Percentiles rank a stretch among this genome's conserved stretches.
phyloP scores from a whole-genome alignment of 371 early-diverging fungal genomes.

The Entomophthora muscae region DNA sequence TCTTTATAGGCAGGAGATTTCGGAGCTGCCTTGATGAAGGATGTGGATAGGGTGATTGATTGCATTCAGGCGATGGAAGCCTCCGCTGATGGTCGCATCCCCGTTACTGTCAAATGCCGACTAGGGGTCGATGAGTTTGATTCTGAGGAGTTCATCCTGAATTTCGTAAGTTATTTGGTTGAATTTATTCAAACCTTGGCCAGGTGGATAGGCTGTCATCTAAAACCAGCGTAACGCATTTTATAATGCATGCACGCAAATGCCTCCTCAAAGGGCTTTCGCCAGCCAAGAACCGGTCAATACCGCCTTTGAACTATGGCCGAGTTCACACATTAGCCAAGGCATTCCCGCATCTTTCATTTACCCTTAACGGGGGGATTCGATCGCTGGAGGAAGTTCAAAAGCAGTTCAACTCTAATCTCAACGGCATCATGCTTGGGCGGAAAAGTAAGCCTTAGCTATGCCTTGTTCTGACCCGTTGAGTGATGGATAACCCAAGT shows the following conservation, averaged over 20 bases:
- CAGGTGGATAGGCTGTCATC: conserved; percentile 16
- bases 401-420: conserved; percentile 20
- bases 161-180: conserved; percentile 25
- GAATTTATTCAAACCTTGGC: background rate
- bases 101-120: conserved; percentile 58
- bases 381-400: conserved; percentile 20
- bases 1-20: conserved; percentile 38
- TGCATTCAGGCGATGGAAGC: conserved; percentile 36
- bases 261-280: conserved; percentile 67
- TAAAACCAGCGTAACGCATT: conserved; percentile 21
- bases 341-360: conserved; percentile 36
- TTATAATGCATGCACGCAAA: conserved; percentile 79
- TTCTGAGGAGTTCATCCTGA: conserved; percentile 32
- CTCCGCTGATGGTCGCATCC: conserved; percentile 19
- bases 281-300: conserved; percentile 64
- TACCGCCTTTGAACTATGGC: conserved; percentile 63
- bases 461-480: too few relatives aligned
- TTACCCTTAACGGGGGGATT: conserved; percentile 75
- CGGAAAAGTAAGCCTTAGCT: conserved; percentile 51
- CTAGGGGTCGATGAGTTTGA: conserved; percentile 56
- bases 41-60: conserved; percentile 30
- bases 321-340: conserved; percentile 46
- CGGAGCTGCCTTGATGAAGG: conserved; percentile 62
- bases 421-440: conserved; percentile 62
- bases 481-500: too few relatives aligned